These are phyloP conservation scores for Starmerella kuoi DNA, from an alignment of 805 yeast species.

Conservation along the genomic window DNA sequence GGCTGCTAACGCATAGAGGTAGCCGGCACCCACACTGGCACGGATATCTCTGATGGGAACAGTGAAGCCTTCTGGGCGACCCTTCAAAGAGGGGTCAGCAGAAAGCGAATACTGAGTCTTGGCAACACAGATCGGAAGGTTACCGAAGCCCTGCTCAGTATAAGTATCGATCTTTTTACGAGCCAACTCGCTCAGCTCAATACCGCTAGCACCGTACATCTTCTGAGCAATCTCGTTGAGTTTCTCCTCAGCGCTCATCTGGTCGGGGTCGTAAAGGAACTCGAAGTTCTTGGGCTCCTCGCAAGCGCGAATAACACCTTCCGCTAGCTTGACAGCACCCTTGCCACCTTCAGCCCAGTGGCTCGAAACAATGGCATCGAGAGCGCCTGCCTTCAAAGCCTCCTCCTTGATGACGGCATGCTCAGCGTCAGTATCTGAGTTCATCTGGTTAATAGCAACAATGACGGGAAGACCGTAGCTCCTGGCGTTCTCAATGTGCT, in stretches of 20 bases:
- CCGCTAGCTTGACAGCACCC: conserved; percentile 77
- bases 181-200: conserved; percentile 75
- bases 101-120: conserved; percentile 94
- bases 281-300: conserved; percentile 33
- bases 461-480: conserved; percentile 84
- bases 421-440: conserved; percentile 70
- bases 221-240: conserved; percentile 63
- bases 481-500: conserved; percentile 78
- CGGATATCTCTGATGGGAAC: conserved; percentile 92
- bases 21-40: conserved; percentile 93
- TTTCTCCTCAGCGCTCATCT: conserved; percentile 64
- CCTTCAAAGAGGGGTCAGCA: conserved; percentile 85
- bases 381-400: conserved; percentile 84
- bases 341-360: conserved; percentile 95
- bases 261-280: conserved; percentile 54
- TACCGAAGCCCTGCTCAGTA: conserved; percentile 76
- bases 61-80: conserved; percentile 87
- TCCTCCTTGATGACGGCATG: conserved; percentile 66
- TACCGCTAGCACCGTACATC: conserved; percentile 86
- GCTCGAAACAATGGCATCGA: conserved; percentile 76
- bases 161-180: conserved; percentile 67
- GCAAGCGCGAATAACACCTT: conserved; percentile 62
- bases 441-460: conserved; percentile 84
- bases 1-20: conserved; percentile 90
- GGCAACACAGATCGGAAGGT: conserved; percentile 91